Percentiles rank a stretch among this genome's conserved stretches.
phyloP scores from a whole-genome alignment of 768 basidiomycete species.

The Suillus cothurnatus region DNA sequence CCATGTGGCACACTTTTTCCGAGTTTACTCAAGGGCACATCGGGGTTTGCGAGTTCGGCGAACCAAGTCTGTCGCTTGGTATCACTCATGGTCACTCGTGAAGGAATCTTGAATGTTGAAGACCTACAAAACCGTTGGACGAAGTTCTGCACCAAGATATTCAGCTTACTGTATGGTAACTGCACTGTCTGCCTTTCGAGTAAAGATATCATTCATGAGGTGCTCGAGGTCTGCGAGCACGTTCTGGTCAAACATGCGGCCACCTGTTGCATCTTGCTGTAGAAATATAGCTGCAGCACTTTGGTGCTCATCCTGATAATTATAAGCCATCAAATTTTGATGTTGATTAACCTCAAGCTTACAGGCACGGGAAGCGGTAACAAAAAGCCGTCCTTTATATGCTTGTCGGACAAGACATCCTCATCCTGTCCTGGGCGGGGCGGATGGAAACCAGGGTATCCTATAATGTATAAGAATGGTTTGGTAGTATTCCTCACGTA shows the following conservation, averaged over 20 bases:
- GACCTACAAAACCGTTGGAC: constrained; percentile 32
- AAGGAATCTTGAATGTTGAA: constrained; percentile 76
- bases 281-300: constrained; percentile 19
- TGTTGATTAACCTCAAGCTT: constrained; percentile 23
- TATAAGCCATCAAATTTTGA: constrained; percentile 1
- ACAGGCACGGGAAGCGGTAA: constrained; percentile 60
- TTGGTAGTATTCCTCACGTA: background rate
- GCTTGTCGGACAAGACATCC: constrained; percentile 63
- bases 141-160: background rate
- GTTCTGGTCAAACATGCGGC: constrained; percentile 50
- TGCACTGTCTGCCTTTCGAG: constrained; percentile 56
- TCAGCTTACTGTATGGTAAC: constrained; percentile 64
- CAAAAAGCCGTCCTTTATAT: constrained; percentile 67
- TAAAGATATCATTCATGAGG: constrained; percentile 76
- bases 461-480: constrained; percentile 35
- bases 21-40: constrained; percentile 78
- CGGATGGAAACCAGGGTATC: constrained; percentile 77
- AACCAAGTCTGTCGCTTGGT: constrained; percentile 83
- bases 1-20: constrained; percentile 88
- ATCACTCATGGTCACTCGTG: constrained; percentile 81
- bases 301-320: constrained; percentile 25
- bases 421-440: constrained; percentile 76
- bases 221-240: constrained; percentile 65
- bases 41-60: constrained; percentile 76
- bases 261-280: constrained; percentile 33